Evolutionary conservation across 805 yeast species (phyloP), one percentile per base, ranked within the genome.

Genomic region (Trichomonascus vanleenenianus): DNA sequence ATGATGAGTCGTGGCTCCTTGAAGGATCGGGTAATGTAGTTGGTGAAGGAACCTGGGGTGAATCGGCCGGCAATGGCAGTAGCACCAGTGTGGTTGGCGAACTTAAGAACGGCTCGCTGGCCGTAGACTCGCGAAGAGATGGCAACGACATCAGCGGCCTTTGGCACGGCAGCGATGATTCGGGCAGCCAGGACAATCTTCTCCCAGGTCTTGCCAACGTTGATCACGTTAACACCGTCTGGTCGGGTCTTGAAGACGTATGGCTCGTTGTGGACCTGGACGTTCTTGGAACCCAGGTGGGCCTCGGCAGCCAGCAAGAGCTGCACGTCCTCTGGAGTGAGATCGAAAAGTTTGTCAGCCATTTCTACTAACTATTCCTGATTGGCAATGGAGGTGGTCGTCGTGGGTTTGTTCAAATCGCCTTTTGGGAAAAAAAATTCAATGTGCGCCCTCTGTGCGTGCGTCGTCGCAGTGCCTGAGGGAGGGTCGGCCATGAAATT

Each of bases 1-100:
- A 93, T 79, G 72, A 93, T 88, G 72, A 93, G 83, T 80, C 99
- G 87, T 82, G 99, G 99, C 81, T 93, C 99, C 80, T 91, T 93
- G 96, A 93, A 93, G 64, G 97, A 87, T 78, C 97, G 91, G 76
- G 98, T 93, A 81, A 91, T 93, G 81, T 93, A 93, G 81, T 93
- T 93, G 73, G 99, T 93, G 93, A 93, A 93, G 79, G 85, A 83
- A 86, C 99, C 99, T 77, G 99, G 99, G 66, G 98, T 93, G 85
- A 93, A 93, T 81, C 99, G 88, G 78, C 99, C 99, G 65, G 98
- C 99, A 78, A 93, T 91, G 72, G 99, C 89, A 63, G 97, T 91
- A 63, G 98, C 96, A 75, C 97, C 97, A 65, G 97, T 89, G 89
- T 93, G 97, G 65, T 96, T 86, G 70, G 99, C 97, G 70, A 84